Percentiles rank a stretch among this genome's conserved stretches.
These are phyloP conservation scores for Pseudoneurospora amorphoporcata DNA, from an alignment of 495 filamentous ascomycete species.

Conservation along the genomic window DNA sequence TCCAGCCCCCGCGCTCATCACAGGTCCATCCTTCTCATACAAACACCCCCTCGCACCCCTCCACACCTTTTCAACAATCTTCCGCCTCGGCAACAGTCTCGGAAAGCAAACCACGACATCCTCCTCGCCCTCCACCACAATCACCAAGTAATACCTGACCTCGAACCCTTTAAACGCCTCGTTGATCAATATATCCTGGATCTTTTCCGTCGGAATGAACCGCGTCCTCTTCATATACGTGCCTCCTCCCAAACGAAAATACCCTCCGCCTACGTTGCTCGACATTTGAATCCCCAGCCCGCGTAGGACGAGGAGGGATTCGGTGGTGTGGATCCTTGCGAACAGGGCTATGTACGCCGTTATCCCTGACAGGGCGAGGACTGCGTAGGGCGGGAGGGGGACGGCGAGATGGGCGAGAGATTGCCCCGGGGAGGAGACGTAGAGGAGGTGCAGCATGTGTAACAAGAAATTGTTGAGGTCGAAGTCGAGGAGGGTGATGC, in stretches of 20 bases:
- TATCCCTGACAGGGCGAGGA: conserved; percentile 8
- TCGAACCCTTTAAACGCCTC: conserved; percentile 93
- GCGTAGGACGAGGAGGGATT: conserved; percentile 79
- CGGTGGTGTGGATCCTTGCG: conserved; percentile 47
- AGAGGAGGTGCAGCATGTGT: conserved; percentile 24
- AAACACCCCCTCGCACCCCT: conserved; percentile 65
- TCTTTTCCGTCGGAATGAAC: conserved; percentile 88
- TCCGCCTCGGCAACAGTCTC: conserved; percentile 57
- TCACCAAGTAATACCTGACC: conserved; percentile 78
- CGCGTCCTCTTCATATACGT: conserved; percentile 42
- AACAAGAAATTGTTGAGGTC: conserved; percentile 15
- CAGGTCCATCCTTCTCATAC: conserved; percentile 47
- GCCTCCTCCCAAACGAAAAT: conserved; percentile 38
- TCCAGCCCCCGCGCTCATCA: neutral
- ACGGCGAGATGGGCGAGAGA: conserved; percentile 27
- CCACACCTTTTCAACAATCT: conserved; percentile 78
- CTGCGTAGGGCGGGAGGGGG: conserved; percentile 24
- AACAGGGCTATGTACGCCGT: conserved; percentile 25
- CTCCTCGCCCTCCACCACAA: conserved; percentile 85
- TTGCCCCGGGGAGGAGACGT: conserved; percentile 19
- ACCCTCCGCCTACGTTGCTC: neutral
- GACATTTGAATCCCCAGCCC: conserved; percentile 82
- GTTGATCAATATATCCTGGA: conserved; percentile 87
- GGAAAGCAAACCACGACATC: conserved; percentile 91
- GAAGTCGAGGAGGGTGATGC: neutral